phyloP scores from a whole-genome alignment of 2,329 filamentous ascomycete species.

The Xylaria sp. region DNA sequence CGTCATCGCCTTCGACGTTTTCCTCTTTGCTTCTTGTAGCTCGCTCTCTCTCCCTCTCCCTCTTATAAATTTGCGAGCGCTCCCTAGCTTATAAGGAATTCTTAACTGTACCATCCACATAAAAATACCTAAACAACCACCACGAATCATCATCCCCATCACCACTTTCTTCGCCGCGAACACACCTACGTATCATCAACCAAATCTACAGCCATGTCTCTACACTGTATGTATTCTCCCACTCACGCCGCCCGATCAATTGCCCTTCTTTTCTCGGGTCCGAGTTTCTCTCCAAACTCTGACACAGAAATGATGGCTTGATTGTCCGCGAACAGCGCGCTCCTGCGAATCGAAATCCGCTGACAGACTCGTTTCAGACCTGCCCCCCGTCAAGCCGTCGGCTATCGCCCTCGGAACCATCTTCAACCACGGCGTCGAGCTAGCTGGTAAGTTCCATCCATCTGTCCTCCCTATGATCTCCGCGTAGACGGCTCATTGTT shows the following conservation, averaged over 20 bases:
- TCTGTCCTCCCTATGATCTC: not conserved
- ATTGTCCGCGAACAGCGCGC: not conserved
- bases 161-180: not conserved
- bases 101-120: constrained; percentile 16
- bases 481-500: not conserved
- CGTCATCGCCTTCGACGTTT: constrained; percentile 34
- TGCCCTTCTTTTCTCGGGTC: not conserved
- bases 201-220: constrained; percentile 61
- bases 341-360: not conserved
- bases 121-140: constrained; percentile 22
- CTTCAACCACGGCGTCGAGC: constrained; percentile 93
- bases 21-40: constrained; percentile 24
- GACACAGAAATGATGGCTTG: not conserved
- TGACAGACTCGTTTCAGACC: constrained; percentile 54
- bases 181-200: constrained; percentile 28
- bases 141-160: not conserved
- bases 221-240: constrained; percentile 62
- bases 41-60: constrained; percentile 8
- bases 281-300: not conserved
- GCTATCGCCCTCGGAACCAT: constrained; percentile 95
- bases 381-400: constrained; percentile 90
- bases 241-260: not conserved
- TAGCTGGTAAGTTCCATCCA: constrained; percentile 63
- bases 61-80: constrained; percentile 30
- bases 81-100: constrained; percentile 7